Conservation (phyloP, 2,329 filamentous ascomycete genomes). For the Whalleya microplaca region DNA sequence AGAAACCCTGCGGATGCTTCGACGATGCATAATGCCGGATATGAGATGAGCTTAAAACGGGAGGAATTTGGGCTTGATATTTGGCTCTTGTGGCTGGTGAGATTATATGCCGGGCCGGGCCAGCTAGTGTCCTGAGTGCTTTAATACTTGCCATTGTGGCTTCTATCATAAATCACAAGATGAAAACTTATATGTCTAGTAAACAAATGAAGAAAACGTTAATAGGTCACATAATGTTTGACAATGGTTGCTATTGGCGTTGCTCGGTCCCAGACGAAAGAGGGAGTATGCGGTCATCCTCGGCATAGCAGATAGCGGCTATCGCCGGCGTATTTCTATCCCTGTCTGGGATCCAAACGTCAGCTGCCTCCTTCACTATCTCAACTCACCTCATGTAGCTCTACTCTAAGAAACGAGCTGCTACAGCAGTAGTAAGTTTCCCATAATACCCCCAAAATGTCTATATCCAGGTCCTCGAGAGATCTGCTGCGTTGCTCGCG, state of each 20-base stretch:
- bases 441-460: constrained; percentile 43
- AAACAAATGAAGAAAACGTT: constrained; percentile 12
- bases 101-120: constrained; percentile 37
- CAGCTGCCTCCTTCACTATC: constrained; percentile 27
- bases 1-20: constrained; percentile 66
- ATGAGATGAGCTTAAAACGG: constrained; percentile 43
- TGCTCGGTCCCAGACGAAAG: background rate
- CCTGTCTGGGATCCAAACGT: constrained; percentile 20
- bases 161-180: background rate
- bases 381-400: constrained; percentile 16
- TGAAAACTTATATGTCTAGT: constrained; percentile 1
- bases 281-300: constrained; percentile 13
- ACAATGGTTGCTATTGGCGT: constrained; percentile 2
- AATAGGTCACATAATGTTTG: constrained; percentile 2
- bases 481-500: constrained; percentile 49
- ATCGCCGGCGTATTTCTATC: constrained; percentile 11
- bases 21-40: constrained; percentile 57
- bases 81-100: constrained; percentile 33
- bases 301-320: constrained; percentile 28
- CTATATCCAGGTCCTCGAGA: constrained; percentile 50
- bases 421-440: constrained; percentile 18
- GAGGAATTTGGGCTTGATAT: constrained; percentile 26
- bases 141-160: constrained; percentile 46
- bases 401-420: constrained; percentile 8
- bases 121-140: constrained; percentile 41